These are phyloP conservation scores for Paradendryphiella salina DNA, from an alignment of 2,329 filamentous ascomycete species.

Conservation along the genomic window DNA sequence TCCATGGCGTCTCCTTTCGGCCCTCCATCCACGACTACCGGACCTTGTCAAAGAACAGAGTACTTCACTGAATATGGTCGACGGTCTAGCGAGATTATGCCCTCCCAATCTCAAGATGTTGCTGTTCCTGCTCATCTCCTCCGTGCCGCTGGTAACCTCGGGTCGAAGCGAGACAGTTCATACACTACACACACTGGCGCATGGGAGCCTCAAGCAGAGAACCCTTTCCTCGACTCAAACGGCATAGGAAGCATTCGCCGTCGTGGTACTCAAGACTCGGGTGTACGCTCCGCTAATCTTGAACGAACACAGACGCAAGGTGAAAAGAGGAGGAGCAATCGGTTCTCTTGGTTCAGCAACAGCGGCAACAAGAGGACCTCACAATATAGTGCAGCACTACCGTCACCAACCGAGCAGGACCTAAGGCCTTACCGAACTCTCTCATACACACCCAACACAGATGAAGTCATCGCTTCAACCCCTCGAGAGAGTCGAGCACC, in stretches of 20 bases:
- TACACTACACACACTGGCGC: conserved; percentile 8
- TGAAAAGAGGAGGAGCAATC: conserved; percentile 5
- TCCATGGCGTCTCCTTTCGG: conserved; percentile 7
- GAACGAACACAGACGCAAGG: conserved; percentile 9
- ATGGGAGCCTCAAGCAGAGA: conserved; percentile 22
- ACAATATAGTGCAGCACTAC: not conserved
- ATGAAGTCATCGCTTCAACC: conserved; percentile 6
- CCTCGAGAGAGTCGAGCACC: conserved; percentile 10
- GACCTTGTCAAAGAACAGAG: not conserved
- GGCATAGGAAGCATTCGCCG: conserved; percentile 13
- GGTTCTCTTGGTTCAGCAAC: conserved; percentile 2
- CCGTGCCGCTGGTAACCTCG: conserved; percentile 20
- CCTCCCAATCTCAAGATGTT: conserved; percentile 19
- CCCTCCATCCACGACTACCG: not conserved
- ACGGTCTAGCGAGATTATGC: conserved; percentile 8
- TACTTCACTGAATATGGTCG: not conserved
- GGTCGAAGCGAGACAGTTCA: conserved; percentile 21
- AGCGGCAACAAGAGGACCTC: not conserved
- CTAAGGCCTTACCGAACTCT: not conserved
- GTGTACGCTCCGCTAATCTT: conserved; percentile 3
- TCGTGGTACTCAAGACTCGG: conserved; percentile 8
- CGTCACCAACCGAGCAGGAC: conserved; percentile 5
- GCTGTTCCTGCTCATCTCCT: conserved; percentile 29
- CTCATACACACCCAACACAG: conserved; percentile 4
- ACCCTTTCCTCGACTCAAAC: conserved; percentile 14